Evolutionary conservation across 345 rosid genomes (phyloP).

Genomic region (Reutealis trisperma): DNA sequence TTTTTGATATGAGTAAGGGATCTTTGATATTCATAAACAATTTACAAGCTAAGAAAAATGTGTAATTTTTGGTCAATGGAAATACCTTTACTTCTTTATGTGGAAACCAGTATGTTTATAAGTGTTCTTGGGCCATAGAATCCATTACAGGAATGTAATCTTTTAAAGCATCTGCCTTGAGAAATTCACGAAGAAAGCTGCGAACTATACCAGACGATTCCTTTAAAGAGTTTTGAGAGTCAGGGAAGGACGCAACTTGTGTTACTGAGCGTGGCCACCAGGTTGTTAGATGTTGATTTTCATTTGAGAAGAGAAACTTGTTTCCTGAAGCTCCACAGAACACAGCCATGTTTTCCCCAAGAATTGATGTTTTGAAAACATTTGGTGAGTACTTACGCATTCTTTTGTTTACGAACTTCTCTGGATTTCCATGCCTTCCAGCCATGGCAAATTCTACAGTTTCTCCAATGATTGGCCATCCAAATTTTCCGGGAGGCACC

Average conservation of each 20-base stretch:
- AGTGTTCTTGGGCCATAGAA: conserved; percentile 12
- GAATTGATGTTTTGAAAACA: background rate
- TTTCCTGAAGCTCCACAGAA: conserved; percentile 23
- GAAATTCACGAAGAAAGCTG: background rate
- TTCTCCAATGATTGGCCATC: conserved; percentile 26
- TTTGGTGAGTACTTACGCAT: background rate
- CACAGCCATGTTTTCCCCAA: conserved; percentile 11
- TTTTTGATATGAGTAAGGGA: background rate
- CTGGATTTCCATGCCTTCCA: background rate
- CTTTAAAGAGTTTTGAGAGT: background rate
- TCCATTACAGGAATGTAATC: conserved; percentile 21
- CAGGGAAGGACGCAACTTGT: background rate
- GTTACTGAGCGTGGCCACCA: conserved; percentile 12
- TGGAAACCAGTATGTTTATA: conserved; percentile 14
- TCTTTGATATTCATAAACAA: conserved; percentile 10
- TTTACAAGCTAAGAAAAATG: conserved; percentile 7
- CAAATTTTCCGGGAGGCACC: conserved; percentile 14
- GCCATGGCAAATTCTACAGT: background rate
- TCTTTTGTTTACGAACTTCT: conserved; percentile 2
- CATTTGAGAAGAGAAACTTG: conserved; percentile 17
- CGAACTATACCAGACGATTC: background rate
- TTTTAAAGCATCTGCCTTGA: conserved; percentile 12
- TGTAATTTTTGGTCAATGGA: background rate
- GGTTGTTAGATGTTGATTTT: conserved; percentile 1
- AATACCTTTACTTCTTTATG: background rate